Conservation (phyloP, 768 basidiomycete genomes). For the Infundibulicybe gibba region DNA sequence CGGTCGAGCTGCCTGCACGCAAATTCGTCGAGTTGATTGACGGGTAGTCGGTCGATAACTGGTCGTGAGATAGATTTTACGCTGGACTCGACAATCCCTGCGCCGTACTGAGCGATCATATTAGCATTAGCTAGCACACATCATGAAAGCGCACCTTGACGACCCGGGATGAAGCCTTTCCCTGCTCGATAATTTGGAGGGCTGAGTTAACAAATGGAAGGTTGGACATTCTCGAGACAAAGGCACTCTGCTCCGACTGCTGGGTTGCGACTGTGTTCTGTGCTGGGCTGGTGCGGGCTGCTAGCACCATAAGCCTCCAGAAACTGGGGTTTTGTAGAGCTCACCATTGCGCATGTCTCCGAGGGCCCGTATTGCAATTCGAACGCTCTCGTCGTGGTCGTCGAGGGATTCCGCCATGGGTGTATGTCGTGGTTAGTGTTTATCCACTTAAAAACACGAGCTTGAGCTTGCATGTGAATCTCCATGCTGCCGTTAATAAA, state of each 20-base stretch:
- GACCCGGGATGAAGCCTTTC: constrained; percentile 79
- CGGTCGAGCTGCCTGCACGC: constrained; percentile 85
- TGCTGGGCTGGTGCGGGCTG: constrained; percentile 19
- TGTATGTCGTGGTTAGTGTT: too few species aligned
- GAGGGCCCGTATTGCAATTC: too few species aligned
- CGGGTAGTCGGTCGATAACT: constrained; percentile 75
- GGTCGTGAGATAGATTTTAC: constrained; percentile 79
- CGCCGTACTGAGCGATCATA: constrained; percentile 59
- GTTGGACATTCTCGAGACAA: constrained; percentile 54
- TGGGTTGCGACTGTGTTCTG: too few species aligned
- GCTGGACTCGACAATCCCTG: constrained; percentile 82
- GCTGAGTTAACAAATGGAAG: constrained; percentile 74
- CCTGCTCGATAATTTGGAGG: constrained; percentile 72
- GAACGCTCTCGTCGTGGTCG: too few species aligned
- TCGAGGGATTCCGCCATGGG: too few species aligned
- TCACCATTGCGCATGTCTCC: too few species aligned
- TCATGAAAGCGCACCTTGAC: constrained; percentile 59
- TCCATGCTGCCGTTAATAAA: too few species aligned
- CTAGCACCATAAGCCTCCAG: too few species aligned
- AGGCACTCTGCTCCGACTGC: constrained; percentile 3
- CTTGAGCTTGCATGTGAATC: too few species aligned
- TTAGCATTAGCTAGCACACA: constrained; percentile 10
- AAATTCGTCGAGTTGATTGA: constrained; percentile 79
- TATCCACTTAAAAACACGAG: too few species aligned
- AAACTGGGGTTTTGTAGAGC: too few species aligned